Conservation (phyloP, 1,139 yeast genomes). For the Candida tetrigidarum region DNA sequence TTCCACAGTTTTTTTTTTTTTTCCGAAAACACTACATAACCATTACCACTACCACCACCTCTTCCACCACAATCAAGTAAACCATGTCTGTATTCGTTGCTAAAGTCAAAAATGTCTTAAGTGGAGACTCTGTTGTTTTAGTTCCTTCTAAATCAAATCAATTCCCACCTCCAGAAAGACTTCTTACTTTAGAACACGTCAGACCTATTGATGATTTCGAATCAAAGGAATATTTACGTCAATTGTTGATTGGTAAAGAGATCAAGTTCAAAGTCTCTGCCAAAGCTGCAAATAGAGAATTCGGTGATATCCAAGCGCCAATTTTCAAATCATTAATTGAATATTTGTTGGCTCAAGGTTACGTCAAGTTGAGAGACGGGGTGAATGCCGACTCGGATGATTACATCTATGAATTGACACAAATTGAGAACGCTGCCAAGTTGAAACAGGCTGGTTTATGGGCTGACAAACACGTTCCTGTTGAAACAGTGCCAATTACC, state of each 20-base stretch:
- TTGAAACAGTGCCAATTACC: conserved; percentile 37
- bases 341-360: conserved; percentile 60
- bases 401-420: conserved; percentile 26
- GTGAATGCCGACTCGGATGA: conserved; percentile 41
- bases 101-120: conserved; percentile 69
- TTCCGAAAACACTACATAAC: too few species aligned
- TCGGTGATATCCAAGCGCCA: conserved; percentile 74
- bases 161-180: conserved; percentile 59
- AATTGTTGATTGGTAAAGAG: conserved; percentile 69
- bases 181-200: conserved; percentile 65
- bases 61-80: not conserved
- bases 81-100: conserved; percentile 41
- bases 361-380: conserved; percentile 65
- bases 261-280: conserved; percentile 62
- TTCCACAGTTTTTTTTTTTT: too few species aligned
- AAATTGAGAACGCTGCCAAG: conserved; percentile 54
- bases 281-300: conserved; percentile 60
- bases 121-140: conserved; percentile 76
- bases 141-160: conserved; percentile 53
- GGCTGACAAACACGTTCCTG: conserved; percentile 30
- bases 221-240: conserved; percentile 65
- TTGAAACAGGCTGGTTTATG: conserved; percentile 58
- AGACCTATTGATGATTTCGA: conserved; percentile 55
- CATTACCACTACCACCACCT: not conserved
- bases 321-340: conserved; percentile 63